phyloP scores from a whole-genome alignment of 2,329 filamentous ascomycete species.

The Domatiomyces catenatus region DNA sequence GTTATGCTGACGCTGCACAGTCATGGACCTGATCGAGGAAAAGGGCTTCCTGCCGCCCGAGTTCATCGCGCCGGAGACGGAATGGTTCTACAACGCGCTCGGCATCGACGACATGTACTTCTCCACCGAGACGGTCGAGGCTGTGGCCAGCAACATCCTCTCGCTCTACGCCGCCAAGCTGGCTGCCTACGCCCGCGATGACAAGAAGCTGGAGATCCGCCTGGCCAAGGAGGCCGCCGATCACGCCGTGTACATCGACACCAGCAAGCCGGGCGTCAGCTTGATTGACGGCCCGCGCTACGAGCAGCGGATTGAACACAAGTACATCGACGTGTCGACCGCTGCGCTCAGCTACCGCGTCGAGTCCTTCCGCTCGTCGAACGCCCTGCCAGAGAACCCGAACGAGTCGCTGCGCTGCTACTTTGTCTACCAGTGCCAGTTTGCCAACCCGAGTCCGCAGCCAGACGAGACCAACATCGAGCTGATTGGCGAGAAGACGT shows the following conservation, averaged over 20 bases:
- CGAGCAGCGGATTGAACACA: conserved; percentile 82
- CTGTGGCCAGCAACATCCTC: conserved; percentile 85
- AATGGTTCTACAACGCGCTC: conserved; percentile 95
- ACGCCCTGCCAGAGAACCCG: conserved; percentile 55
- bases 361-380: conserved; percentile 90
- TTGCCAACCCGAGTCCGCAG: conserved; percentile 57
- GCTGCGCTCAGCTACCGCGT: conserved; percentile 69
- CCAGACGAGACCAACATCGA: conserved; percentile 77
- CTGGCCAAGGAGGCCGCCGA: conserved; percentile 89
- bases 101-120: conserved; percentile 99
- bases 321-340: conserved; percentile 74
- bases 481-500: conserved; percentile 80
- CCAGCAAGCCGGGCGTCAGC: conserved; percentile 73
- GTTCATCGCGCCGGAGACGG: conserved; percentile 70
- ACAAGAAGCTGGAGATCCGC: conserved; percentile 86
- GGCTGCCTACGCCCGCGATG: conserved; percentile 78
- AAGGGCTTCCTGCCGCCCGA: conserved; percentile 74
- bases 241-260: conserved; percentile 97
- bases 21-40: conserved; percentile 63
- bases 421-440: conserved; percentile 95
- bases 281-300: conserved; percentile 70
- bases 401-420: conserved; percentile 87
- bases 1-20: conserved; percentile 31
- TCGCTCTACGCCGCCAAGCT: conserved; percentile 95
- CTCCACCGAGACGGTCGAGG: conserved; percentile 69